phyloP scores from a whole-genome alignment of 495 filamentous ascomycete genomes.

The Recurvomyces mirabilis region DNA sequence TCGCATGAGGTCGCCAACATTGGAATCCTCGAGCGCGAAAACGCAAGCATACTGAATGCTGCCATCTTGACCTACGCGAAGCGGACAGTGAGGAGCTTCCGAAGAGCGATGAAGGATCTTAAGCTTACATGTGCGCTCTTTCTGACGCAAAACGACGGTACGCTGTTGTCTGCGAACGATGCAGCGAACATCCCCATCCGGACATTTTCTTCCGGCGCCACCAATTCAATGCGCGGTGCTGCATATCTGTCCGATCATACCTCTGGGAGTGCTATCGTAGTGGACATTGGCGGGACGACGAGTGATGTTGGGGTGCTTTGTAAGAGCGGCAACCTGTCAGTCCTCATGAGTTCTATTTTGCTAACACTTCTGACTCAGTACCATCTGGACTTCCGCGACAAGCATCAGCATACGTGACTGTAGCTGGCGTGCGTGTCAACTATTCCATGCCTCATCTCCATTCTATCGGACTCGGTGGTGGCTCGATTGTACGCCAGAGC shows the following conservation, averaged over 20 bases:
- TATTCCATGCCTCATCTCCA: constrained; percentile 45
- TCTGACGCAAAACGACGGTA: constrained; percentile 45
- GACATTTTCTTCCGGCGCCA: constrained; percentile 43
- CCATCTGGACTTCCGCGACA: constrained; percentile 44
- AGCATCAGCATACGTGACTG: constrained; percentile 39
- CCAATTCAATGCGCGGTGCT: constrained; percentile 43
- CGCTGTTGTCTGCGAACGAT: constrained; percentile 33
- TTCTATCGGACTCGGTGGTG: constrained; percentile 42
- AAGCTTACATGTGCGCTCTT: constrained; percentile 37
- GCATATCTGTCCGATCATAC: constrained; percentile 29
- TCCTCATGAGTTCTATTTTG: no score
- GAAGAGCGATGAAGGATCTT: constrained; percentile 33
- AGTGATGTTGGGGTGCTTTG: constrained; percentile 44
- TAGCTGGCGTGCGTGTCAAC: constrained; percentile 42
- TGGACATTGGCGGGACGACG: constrained; percentile 46
- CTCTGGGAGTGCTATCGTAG: constrained; percentile 26
- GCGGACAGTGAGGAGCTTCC: constrained; percentile 36
- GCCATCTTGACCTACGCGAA: constrained; percentile 37
- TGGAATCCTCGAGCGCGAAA: constrained; percentile 42
- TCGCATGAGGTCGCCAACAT: constrained; percentile 38
- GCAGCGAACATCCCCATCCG: constrained; percentile 39
- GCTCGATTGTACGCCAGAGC: constrained; percentile 37
- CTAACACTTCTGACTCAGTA: no score
- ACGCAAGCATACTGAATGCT: constrained; percentile 44
- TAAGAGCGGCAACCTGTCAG: no score